Percentiles rank a stretch among this genome's conserved stretches.
Conservation (phyloP, 1,139 yeast species). For the Pichia sp. region DNA sequence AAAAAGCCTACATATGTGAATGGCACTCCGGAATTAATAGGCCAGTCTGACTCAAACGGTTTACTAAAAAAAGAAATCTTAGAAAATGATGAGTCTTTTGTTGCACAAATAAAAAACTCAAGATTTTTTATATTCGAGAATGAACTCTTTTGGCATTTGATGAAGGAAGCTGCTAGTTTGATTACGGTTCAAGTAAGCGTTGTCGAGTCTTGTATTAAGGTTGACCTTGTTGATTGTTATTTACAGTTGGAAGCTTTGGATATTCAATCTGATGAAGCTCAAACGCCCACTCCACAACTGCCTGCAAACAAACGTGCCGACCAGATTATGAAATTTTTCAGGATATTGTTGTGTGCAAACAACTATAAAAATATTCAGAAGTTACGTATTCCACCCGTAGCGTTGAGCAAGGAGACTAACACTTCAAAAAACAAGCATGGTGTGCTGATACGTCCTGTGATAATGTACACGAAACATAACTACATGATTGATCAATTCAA, state of each 20-base stretch:
- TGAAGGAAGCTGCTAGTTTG: constrained; percentile 69
- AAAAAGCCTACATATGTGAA: constrained; percentile 14
- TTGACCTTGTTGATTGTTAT: constrained; percentile 59
- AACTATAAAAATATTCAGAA: constrained; percentile 49
- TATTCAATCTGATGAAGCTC: constrained; percentile 3
- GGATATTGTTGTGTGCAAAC: constrained; percentile 58
- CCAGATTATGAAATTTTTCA: constrained; percentile 48
- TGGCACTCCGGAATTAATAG: constrained; percentile 12
- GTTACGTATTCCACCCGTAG: constrained; percentile 49
- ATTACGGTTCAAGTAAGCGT: constrained; percentile 71
- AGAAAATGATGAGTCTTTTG: constrained; percentile 19
- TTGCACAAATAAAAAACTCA: constrained; percentile 49
- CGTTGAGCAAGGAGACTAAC: constrained; percentile 24
- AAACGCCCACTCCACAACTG: constrained; percentile 10
- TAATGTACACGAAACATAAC: constrained; percentile 68
- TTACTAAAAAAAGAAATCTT: constrained; percentile 7
- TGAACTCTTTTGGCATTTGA: constrained; percentile 67
- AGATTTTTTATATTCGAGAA: constrained; percentile 80
- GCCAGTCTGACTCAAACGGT: constrained; percentile 15
- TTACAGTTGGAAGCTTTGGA: constrained; percentile 52
- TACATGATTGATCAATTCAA: constrained; percentile 43
- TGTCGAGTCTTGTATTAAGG: constrained; percentile 55
- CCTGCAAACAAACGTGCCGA: constrained; percentile 44
- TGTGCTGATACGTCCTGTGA: constrained; percentile 55
- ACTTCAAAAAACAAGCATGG: constrained; percentile 32